Percentiles rank a stretch among this genome's conserved stretches.
phyloP scores from a whole-genome alignment of 768 basidiomycete species.

The Suillus hirtellus region DNA sequence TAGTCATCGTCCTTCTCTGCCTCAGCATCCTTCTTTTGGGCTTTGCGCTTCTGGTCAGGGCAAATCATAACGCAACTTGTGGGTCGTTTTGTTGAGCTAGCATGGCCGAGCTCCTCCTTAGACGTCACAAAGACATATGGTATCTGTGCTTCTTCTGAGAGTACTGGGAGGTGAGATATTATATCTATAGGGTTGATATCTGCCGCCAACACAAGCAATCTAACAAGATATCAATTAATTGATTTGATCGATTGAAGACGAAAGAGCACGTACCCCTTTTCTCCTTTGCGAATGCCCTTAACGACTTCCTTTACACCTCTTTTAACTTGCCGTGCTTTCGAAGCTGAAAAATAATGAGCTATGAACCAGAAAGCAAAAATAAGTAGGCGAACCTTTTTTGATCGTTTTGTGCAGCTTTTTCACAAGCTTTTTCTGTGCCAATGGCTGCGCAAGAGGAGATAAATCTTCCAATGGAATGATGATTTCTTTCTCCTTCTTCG shows the following conservation, averaged over 20 bases:
- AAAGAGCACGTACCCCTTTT: conserved; percentile 74
- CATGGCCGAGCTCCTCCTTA: conserved; percentile 94
- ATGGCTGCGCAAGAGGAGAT: conserved; percentile 90
- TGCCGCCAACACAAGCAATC: conserved; percentile 88
- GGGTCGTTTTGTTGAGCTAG: conserved; percentile 95
- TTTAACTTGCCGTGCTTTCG: conserved; percentile 93
- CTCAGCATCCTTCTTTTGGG: conserved; percentile 58
- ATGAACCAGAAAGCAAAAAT: conserved; percentile 4
- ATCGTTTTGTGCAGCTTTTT: conserved; percentile 96
- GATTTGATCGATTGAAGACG: neutral
- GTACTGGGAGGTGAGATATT: conserved; percentile 91
- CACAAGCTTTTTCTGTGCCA: conserved; percentile 89
- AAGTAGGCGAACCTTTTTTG: conserved; percentile 67
- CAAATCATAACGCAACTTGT: conserved; percentile 98
- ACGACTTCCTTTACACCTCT: conserved; percentile 98
- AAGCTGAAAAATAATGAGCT: conserved; percentile 51
- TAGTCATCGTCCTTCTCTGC: conserved; percentile 82
- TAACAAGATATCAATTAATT: conserved; percentile 30
- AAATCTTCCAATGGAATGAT: conserved; percentile 76
- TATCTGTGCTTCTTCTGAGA: conserved; percentile 91
- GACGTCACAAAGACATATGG: conserved; percentile 89
- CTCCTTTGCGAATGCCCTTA: conserved; percentile 95
- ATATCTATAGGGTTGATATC: conserved; percentile 99
- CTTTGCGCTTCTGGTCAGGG: conserved; percentile 74
- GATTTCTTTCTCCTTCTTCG: conserved; percentile 65